phyloP scores from a whole-genome alignment of 768 basidiomycete genomes.

The Suillus clintonianus region DNA sequence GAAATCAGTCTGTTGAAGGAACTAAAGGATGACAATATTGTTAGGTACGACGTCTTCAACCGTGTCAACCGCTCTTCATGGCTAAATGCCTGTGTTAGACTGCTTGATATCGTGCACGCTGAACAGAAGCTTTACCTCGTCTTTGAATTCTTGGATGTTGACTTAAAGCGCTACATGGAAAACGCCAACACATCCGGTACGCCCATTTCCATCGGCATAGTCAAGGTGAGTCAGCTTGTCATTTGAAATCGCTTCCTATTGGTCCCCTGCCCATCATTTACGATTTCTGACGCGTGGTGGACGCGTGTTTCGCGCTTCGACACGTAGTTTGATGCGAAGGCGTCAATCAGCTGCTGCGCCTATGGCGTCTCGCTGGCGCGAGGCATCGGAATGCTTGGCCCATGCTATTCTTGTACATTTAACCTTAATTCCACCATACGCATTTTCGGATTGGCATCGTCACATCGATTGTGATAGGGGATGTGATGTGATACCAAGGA shows the following conservation, averaged over 20 bases:
- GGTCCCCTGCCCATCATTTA: conserved; percentile 5
- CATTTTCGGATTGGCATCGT: conserved; percentile 10
- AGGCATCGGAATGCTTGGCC: not conserved
- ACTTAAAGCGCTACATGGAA: conserved; percentile 97
- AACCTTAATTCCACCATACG: not conserved
- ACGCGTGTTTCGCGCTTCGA: conserved; percentile 20
- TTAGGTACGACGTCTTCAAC: conserved; percentile 56
- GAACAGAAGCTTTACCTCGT: conserved; percentile 98
- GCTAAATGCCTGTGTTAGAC: conserved; percentile 44
- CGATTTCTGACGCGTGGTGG: conserved; percentile 28
- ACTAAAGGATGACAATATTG: conserved; percentile 94
- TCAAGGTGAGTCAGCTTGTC: conserved; percentile 63
- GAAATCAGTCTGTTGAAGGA: conserved; percentile 98
- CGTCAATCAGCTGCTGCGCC: conserved; percentile 6
- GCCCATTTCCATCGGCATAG: conserved; percentile 71
- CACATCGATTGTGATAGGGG: conserved; percentile 22
- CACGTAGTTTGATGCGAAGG: conserved; percentile 11
- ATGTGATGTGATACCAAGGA: conserved; percentile 3
- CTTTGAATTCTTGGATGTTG: conserved; percentile 96
- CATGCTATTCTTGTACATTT: not conserved
- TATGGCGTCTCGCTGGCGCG: not conserved
- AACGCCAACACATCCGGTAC: conserved; percentile 69
- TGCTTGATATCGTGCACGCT: conserved; percentile 94
- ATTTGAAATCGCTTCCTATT: not conserved
- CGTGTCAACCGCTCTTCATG: conserved; percentile 11